Evolutionary conservation across 164 flowering plant genomes (phyloP).

Genomic region (Echeveria elegans): DNA sequence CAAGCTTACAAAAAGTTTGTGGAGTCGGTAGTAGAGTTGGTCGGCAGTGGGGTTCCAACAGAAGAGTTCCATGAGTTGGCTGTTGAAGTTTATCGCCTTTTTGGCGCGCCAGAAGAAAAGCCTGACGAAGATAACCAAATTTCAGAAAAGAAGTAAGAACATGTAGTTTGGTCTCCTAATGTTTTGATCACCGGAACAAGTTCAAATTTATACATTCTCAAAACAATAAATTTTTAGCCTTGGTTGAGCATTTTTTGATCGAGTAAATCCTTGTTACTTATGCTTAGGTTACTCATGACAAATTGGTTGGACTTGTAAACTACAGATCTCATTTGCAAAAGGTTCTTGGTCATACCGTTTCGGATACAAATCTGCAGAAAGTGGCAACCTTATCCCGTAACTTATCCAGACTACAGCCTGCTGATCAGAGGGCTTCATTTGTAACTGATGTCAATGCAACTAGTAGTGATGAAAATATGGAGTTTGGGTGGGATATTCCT

Average conservation of each 20-base stretch:
- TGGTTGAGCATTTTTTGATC: background rate
- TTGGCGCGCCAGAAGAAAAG: slow-evolving; percentile 25
- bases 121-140: slow-evolving; percentile 20
- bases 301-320: background rate
- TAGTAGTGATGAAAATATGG: slow-evolving; percentile 25
- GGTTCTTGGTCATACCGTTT: background rate
- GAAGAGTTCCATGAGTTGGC: slow-evolving; percentile 77
- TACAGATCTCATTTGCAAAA: background rate
- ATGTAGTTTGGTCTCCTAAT: background rate
- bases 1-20: slow-evolving; percentile 70
- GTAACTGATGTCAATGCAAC: slow-evolving; percentile 17
- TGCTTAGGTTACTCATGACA: background rate
- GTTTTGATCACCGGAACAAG: slow-evolving; percentile 36
- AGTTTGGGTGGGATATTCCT: slow-evolving; percentile 73
- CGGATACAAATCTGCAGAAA: slow-evolving; percentile 1
- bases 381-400: background rate
- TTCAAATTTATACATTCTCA: slow-evolving; percentile 27
- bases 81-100: slow-evolving; percentile 41
- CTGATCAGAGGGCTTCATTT: slow-evolving; percentile 17
- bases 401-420: slow-evolving; percentile 31
- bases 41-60: slow-evolving; percentile 55
- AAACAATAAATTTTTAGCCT: background rate
- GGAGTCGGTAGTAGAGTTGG: slow-evolving; percentile 66
- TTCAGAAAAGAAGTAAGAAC: slow-evolving; percentile 49
- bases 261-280: background rate